Evolutionary conservation across 1,284 basidiomycete genomes (phyloP).

Genomic region (Hypsizygus ulmarius): DNA sequence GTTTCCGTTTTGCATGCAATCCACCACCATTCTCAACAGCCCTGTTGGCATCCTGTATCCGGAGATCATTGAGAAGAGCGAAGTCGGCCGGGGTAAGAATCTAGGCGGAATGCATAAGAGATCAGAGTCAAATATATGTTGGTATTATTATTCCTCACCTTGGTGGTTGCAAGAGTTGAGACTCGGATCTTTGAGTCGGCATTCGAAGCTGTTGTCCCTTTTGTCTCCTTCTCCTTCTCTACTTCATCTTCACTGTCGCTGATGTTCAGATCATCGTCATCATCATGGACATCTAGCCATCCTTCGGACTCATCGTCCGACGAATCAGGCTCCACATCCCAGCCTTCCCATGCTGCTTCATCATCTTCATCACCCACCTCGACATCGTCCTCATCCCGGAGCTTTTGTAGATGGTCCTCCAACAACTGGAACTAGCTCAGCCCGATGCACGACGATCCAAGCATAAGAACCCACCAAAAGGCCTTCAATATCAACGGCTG

Average conservation of each 20-base stretch:
- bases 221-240: slow-evolving; percentile 28
- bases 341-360: slow-evolving; percentile 82
- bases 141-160: slow-evolving; percentile 44
- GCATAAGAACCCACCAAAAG: slow-evolving; percentile 57
- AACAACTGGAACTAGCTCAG: slow-evolving; percentile 55
- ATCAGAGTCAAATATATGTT: neutral
- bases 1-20: slow-evolving; percentile 83
- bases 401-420: slow-evolving; percentile 78
- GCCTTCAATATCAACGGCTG: slow-evolving; percentile 88
- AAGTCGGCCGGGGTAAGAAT: slow-evolving; percentile 99
- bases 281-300: slow-evolving; percentile 87
- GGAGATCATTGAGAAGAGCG: slow-evolving; percentile 87
- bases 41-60: slow-evolving; percentile 76
- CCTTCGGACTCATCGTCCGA: slow-evolving; percentile 50
- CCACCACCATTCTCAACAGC: slow-evolving; percentile 74
- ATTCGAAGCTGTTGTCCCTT: no score
- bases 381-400: slow-evolving; percentile 65
- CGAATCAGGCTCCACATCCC: slow-evolving; percentile 83
- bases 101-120: slow-evolving; percentile 36
- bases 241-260: slow-evolving; percentile 86
- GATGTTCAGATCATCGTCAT: slow-evolving; percentile 68
- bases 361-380: slow-evolving; percentile 61
- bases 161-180: slow-evolving; percentile 75
- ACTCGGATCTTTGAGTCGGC: slow-evolving; percentile 35
- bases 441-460: neutral